Conservation (phyloP, 2,329 filamentous ascomycete genomes). For the Fusarium odoratissimum region DNA sequence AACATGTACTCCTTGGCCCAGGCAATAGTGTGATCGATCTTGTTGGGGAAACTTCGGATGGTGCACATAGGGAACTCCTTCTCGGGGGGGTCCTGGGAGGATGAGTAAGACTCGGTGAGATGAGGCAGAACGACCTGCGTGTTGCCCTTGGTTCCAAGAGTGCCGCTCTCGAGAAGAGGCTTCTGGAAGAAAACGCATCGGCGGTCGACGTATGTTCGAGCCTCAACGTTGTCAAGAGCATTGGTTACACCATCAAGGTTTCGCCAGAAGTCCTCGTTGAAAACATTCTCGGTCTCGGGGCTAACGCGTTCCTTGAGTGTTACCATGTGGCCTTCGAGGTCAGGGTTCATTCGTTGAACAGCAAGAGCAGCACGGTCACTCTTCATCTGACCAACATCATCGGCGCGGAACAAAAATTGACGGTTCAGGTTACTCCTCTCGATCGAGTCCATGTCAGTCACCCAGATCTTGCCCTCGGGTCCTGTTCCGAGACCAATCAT, state of each 20-base stretch:
- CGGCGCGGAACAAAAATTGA: constrained; percentile 93
- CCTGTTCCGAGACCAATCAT: constrained; percentile 96
- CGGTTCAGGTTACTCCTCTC: constrained; percentile 99
- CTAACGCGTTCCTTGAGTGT: constrained; percentile 91
- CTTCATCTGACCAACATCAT: constrained; percentile 96
- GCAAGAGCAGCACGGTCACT: constrained; percentile 91
- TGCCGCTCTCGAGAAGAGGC: constrained; percentile 94
- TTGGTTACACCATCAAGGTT: constrained; percentile 92
- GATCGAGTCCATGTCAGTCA: constrained; percentile 98
- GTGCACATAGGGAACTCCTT: constrained; percentile 99
- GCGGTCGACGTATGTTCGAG: constrained; percentile 94
- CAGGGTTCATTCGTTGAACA: constrained; percentile 96
- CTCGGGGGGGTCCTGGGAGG: constrained; percentile 95
- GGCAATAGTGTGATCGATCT: constrained; percentile 98
- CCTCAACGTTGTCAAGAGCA: constrained; percentile 96
- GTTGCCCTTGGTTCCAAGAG: constrained; percentile 98
- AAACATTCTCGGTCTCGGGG: constrained; percentile 90
- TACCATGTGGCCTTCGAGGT: constrained; percentile 86
- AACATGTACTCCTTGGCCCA: constrained; percentile 95
- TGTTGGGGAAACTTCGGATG: constrained; percentile 95
- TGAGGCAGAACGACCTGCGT: constrained; percentile 93
- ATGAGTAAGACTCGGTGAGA: constrained; percentile 95
- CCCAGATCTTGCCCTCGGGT: constrained; percentile 86
- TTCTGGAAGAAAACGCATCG: constrained; percentile 99
- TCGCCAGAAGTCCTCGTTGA: constrained; percentile 94